These are phyloP conservation scores for Firmiana major DNA, from an alignment of 345 rosid species.

Conservation along the genomic window DNA sequence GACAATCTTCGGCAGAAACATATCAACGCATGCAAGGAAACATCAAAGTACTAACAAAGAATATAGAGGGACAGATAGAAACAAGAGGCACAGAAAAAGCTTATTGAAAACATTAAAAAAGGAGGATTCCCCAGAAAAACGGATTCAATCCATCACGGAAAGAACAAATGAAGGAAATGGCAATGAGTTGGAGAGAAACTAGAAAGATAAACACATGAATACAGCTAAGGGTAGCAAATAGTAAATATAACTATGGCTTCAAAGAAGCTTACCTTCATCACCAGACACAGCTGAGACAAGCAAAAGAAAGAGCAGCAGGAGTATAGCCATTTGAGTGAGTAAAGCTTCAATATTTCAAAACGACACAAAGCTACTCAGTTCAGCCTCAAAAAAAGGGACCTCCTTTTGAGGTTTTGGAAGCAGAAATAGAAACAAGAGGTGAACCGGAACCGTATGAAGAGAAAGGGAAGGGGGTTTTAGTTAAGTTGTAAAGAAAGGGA, in stretches of 20 bases:
- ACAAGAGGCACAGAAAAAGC: neutral
- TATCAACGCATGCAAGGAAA: neutral
- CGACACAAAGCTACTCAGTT: neutral
- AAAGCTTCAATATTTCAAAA: constrained; percentile 10
- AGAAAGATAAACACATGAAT: neutral
- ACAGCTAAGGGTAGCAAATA: no score
- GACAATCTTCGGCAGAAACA: neutral
- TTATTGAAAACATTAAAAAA: neutral
- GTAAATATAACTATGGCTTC: neutral
- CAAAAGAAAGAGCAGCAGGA: constrained; percentile 7
- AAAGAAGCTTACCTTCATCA: constrained; percentile 12
- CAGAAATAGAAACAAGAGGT: constrained; percentile 2
- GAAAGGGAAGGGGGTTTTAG: neutral
- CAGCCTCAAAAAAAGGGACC: neutral
- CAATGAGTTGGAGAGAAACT: neutral
- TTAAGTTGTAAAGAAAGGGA: constrained; percentile 1
- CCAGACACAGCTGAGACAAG: constrained; percentile 13
- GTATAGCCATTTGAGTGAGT: constrained; percentile 3
- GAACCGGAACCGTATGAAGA: neutral
- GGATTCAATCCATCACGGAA: neutral
- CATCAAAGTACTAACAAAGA: neutral
- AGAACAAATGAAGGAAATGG: neutral
- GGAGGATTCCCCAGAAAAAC: neutral
- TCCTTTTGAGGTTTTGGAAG: constrained; percentile 17
- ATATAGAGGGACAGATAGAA: neutral